These are phyloP conservation scores for Triticum timopheevii DNA, from an alignment of 176 grass and related monocot species.

Conservation along the genomic window DNA sequence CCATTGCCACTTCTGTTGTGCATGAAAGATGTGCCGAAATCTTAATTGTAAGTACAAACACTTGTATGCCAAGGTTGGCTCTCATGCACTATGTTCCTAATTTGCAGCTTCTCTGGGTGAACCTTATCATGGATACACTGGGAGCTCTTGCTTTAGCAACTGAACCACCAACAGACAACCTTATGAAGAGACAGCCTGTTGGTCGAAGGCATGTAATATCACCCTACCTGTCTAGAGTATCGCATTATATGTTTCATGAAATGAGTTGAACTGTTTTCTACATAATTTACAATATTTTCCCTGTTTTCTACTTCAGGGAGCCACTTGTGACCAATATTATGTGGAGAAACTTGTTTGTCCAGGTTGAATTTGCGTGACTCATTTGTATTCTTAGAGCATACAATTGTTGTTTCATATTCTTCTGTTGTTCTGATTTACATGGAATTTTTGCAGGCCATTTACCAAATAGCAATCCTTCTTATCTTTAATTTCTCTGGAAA, in stretches of 20 bases:
- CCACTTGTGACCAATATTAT: slow-evolving; percentile 94
- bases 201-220: slow-evolving; percentile 80
- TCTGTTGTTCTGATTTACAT: slow-evolving; percentile 21
- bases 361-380: slow-evolving; percentile 47
- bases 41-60: neutral
- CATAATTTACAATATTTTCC: slow-evolving; percentile 8
- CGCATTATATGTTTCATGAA: slow-evolving; percentile 15
- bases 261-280: slow-evolving; percentile 3
- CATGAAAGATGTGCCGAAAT: slow-evolving; percentile 14
- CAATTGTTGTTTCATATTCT: slow-evolving; percentile 2
- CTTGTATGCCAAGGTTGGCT: neutral
- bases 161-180: slow-evolving; percentile 86
- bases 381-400: neutral
- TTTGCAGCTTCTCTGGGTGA: slow-evolving; percentile 94
- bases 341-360: slow-evolving; percentile 96
- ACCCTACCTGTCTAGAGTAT: slow-evolving; percentile 4
- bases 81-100: slow-evolving; percentile 21
- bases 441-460: slow-evolving; percentile 61
- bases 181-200: slow-evolving; percentile 92
- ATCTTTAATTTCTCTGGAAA: slow-evolving; percentile 71
- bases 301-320: slow-evolving; percentile 57
- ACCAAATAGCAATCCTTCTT: slow-evolving; percentile 83
- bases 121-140: slow-evolving; percentile 99
- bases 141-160: slow-evolving; percentile 97
- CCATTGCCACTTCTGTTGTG: slow-evolving; percentile 1